Base-by-base conservation (phyloP, 257 asterid species). In the Gentiana dahurica region DNA sequence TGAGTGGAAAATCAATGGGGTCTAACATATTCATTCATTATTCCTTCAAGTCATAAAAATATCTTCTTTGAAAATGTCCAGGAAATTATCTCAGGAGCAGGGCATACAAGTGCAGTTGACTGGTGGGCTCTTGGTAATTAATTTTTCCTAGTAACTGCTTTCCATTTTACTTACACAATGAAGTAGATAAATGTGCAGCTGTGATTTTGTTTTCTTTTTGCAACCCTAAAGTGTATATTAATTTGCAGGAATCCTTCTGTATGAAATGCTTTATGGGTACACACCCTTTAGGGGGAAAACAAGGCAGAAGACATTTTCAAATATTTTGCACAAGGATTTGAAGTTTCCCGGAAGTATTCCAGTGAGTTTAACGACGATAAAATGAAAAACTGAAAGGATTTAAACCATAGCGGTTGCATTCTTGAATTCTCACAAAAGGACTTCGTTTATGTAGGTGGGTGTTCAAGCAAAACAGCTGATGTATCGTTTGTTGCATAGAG, bases 121-220 rank as follows among this genome's bases (percentile, higher is more conserved):
- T 91, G 98, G 98, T 91, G 98, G 98, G 98, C 98, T 73, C 94
- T 91, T 39, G 98, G 98, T 90, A 87, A 80, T 66, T 34, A 54
- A 33, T 57, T n/a, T 43, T 38, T 51, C 33, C 54, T 53, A 50
- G 34, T 43, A 13, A 33, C 9, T 64, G 59, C 51, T 13, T 39
- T 13, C 8, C 45, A 15, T 37, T 13, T 24, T 24, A 24, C 24
- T 24, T 24, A 24, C 24, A 24, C 24, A 24, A 24, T 24, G 24
- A 24, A 24, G 24, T 24, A 24, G 24, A 24, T 24, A 24, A 24
- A 24, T 24, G 24, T 24, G 24, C 24, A 24, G 24, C 24, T 24
- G 24, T 24, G 24, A 24, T 24, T 24, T 24, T 24, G 24, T 24
- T 24, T 24, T 24, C 24, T 24, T 24, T 24, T 24, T 24, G 24